These are phyloP conservation scores for Kluyveromyces marxianus DNA, from an alignment of 1,139 yeast species.

Conservation along the genomic window DNA sequence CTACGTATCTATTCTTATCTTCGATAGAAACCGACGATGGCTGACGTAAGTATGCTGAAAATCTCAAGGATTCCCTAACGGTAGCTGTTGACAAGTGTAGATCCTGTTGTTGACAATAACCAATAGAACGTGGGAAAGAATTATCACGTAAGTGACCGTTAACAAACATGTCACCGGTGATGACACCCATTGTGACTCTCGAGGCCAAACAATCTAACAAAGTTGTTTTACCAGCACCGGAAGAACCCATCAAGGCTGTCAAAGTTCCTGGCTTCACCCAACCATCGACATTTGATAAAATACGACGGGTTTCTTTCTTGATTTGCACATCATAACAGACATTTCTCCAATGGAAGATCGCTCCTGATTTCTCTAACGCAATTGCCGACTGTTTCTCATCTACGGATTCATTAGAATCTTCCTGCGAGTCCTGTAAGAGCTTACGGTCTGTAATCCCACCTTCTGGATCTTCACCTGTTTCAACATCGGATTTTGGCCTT, in stretches of 20 bases:
- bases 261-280: slow-evolving; percentile 76
- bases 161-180: slow-evolving; percentile 68
- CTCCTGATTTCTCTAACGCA: slow-evolving; percentile 26
- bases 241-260: slow-evolving; percentile 80
- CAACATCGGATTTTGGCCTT: slow-evolving; percentile 14
- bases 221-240: slow-evolving; percentile 86
- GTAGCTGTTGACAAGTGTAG: slow-evolving; percentile 66
- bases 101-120: slow-evolving; percentile 82
- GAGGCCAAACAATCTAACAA: slow-evolving; percentile 67
- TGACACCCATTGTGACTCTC: slow-evolving; percentile 72
- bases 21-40: slow-evolving; percentile 43
- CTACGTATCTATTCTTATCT: slow-evolving; percentile 67
- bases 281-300: slow-evolving; percentile 67
- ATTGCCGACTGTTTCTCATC: slow-evolving; percentile 7
- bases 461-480: slow-evolving; percentile 12
- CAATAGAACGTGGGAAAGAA: slow-evolving; percentile 75
- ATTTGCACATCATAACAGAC: slow-evolving; percentile 67
- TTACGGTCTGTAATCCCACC: slow-evolving; percentile 15
- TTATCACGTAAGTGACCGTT: slow-evolving; percentile 62
- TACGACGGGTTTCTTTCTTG: slow-evolving; percentile 54
- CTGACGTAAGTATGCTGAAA: slow-evolving; percentile 70
- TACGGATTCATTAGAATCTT: slow-evolving; percentile 6
- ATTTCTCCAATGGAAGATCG: slow-evolving; percentile 74
- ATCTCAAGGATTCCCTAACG: slow-evolving; percentile 69
- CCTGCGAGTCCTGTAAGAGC: slow-evolving; percentile 16